Conservation (phyloP, 768 basidiomycete genomes). For the Tubosaeta brunneosetosa region DNA sequence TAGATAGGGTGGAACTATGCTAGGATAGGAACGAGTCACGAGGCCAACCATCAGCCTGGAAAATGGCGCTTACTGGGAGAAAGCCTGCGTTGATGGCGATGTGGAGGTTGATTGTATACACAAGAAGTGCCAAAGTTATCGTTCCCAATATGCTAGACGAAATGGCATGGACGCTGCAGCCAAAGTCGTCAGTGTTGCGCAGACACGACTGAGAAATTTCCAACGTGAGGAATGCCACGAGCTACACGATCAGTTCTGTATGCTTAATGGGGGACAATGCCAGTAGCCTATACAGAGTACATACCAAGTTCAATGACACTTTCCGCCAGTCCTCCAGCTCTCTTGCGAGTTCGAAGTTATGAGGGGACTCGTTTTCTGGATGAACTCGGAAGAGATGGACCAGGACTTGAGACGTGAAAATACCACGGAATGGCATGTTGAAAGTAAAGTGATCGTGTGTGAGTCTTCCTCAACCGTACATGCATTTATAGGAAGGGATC, state of each 20-base stretch:
- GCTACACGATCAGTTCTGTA: conserved; percentile 8
- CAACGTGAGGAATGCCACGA: conserved; percentile 26
- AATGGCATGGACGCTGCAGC: conserved; percentile 18
- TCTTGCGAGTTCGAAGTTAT: conserved; percentile 13
- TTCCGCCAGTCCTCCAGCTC: conserved; percentile 23
- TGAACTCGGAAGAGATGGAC: background rate
- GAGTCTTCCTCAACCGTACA: background rate
- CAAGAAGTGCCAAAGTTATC: conserved; percentile 22
- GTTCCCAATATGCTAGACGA: conserved; percentile 15
- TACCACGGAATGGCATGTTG: conserved; percentile 8
- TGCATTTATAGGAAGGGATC: conserved; percentile 8
- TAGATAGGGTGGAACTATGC: conserved; percentile 12
- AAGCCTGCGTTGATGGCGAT: conserved; percentile 12
- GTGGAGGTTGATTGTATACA: conserved; percentile 30
- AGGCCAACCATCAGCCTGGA: background rate
- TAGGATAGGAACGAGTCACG: background rate
- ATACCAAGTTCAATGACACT: conserved; percentile 19
- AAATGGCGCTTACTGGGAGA: conserved; percentile 13
- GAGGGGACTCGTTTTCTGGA: background rate
- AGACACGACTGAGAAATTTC: background rate
- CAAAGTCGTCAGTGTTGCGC: background rate
- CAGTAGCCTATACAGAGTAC: background rate
- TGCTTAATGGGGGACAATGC: background rate
- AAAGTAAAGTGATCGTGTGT: background rate
- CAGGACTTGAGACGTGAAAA: background rate